Base-by-base conservation (phyloP, 2,329 filamentous ascomycete species). In the Penicillium janthinellum region DNA sequence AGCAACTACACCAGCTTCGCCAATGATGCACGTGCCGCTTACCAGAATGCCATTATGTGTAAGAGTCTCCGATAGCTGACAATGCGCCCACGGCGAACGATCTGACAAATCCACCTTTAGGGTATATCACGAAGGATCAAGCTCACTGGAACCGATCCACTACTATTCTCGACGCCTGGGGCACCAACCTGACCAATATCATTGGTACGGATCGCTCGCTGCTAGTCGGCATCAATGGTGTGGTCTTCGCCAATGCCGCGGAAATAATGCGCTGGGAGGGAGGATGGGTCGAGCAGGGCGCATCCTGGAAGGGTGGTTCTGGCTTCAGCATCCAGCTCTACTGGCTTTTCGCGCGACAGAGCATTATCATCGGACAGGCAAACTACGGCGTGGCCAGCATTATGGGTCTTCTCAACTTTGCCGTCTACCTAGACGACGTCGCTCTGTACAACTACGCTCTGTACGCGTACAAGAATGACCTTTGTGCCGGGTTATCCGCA, bases 241-340 rank as follows among this genome's bases (percentile, higher is more conserved):
- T 75, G 22, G 41, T 79, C 15, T 71, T 80, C 8, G 76, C 71
- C 20, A 80, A 80, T 37, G 77, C 77, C 0, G 78, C 77, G 0
- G 78, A 80, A 64, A 78, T 80, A 34, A 78, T 80, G 76, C 72
- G 77, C 34, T 79, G 76, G 75, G 78, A 80, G 59, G 77, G 75
- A 7, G 66, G 67, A 22, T 80, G 78, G 77, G 65, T 66, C 0
- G 77, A 80, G 57, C 31, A 60, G 2, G 75, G 76, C 1, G 70
- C 75, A 0, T 66, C 56, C n/a, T 71, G 65, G 66, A 60, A 67
- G n/a, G 78, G 78, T 2, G 71, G 71, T 0, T 67, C 63, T 1
- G 77, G 77, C 1, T 79, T 79, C 60, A 71, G 70, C 7, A 77
- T 70, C 50, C 75, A 78, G 65, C 65, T 79, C 1, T 80, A 79